Percentiles rank a stretch among this genome's conserved stretches.
These are phyloP conservation scores for Tolypocladium sp. DNA, from an alignment of 2,329 filamentous ascomycete species.

Conservation along the genomic window DNA sequence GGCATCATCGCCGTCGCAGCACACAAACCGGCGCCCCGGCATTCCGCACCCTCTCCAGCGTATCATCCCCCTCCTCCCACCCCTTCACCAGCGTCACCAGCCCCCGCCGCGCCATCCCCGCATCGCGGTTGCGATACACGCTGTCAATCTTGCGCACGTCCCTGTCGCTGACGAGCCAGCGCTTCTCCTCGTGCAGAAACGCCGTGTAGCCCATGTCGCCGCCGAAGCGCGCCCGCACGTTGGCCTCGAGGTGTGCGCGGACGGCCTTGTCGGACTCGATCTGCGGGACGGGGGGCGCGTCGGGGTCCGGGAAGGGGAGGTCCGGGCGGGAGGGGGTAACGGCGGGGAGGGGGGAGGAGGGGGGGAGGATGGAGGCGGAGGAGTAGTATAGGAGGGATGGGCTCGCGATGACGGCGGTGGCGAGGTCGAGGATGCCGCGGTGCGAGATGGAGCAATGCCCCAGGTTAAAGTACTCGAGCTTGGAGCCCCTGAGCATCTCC, in stretches of 20 bases:
- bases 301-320: constrained; percentile 12
- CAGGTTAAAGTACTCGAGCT: constrained; percentile 32
- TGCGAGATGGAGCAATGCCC: constrained; percentile 25
- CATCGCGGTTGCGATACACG: constrained; percentile 32
- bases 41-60: constrained; percentile 25
- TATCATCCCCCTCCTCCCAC: constrained; percentile 30
- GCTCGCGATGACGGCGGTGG: no score
- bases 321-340: constrained; percentile 19
- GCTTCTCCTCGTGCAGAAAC: constrained; percentile 26
- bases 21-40: no score
- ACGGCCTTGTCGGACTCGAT: constrained; percentile 18
- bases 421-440: constrained; percentile 15
- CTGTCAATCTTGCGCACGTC: constrained; percentile 34
- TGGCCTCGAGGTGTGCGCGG: constrained; percentile 18
- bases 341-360: constrained; percentile 9
- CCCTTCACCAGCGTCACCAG: constrained; percentile 25
- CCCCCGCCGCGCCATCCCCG: constrained; percentile 23
- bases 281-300: constrained; percentile 12
- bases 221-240: constrained; percentile 22
- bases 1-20: no score
- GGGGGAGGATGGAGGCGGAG: constrained; percentile 25
- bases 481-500: constrained; percentile 20
- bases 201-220: constrained; percentile 16
- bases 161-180: constrained; percentile 30
- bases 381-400: constrained; percentile 24